Base-by-base conservation (phyloP, 257 asterid genomes). In the Fraxinus americana region DNA sequence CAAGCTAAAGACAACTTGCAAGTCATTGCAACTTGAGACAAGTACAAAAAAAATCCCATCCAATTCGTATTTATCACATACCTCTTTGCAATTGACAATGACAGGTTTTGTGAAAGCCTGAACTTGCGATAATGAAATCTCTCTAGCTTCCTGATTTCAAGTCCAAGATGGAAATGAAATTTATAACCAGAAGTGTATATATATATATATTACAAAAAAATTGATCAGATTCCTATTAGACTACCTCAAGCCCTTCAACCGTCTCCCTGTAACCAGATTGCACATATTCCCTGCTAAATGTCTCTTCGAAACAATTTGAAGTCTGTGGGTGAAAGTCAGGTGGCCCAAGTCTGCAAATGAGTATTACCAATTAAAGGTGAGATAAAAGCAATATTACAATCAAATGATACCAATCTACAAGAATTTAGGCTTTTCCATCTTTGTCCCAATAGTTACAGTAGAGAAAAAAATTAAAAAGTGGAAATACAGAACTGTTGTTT, bases 181-280 rank as follows among this genome's bases (percentile, higher is more conserved):
- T 38, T 39, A 67, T 75, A 41, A 72, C 76, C 21, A 71, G 27
- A 77, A 9, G 75, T 68, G 27, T 25, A 25, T 25, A 25, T 25
- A 25, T 25, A 52, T 16, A 19, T 1, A 52, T 39, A 52, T 16
- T 19, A 54, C 12, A 54, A 14, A 54, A n/a, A 54, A 54, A 54
- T 19, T 54, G 25, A 41, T 41, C 14, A 41, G 48, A 10, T 10
- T 41, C 48, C 48, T 41, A 41, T 41, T 41, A 71, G 34, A 65
- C 73, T 82, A 93, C 99, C 97, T 93, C 99, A 65, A 96, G 93
- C 71, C 98, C 99, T 84, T 96, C 97, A 80, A 92, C 94, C 2
- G 93, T 87, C 85, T 91, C 99, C 90, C 86, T 89, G 87, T 93
- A 96, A 81, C 98, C 99, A 85, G 87, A 72, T 79, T 87, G 97